Evolutionary conservation across 2,329 filamentous ascomycete species (phyloP).

Genomic region (Aspergillus latus): DNA sequence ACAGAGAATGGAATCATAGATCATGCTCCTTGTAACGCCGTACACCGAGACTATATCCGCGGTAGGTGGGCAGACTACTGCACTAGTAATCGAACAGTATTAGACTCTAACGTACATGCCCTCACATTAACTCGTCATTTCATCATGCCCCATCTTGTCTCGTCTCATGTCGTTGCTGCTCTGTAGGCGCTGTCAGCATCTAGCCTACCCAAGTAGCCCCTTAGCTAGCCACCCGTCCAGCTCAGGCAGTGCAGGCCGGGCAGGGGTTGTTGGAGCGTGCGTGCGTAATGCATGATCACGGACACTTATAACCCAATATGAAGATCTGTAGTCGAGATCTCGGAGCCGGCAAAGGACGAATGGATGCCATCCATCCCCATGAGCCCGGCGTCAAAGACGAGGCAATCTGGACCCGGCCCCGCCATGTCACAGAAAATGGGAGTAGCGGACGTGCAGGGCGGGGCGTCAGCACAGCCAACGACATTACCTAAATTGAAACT

Average conservation of each 20-base stretch:
- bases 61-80: background rate
- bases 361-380: constrained; percentile 22
- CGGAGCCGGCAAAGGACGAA: constrained; percentile 17
- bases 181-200: background rate
- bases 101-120: constrained; percentile 6
- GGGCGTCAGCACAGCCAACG: constrained; percentile 29
- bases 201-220: background rate
- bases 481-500: constrained; percentile 27
- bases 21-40: background rate
- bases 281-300: background rate
- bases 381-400: constrained; percentile 21
- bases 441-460: constrained; percentile 22
- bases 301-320: constrained; percentile 19
- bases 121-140: constrained; percentile 11
- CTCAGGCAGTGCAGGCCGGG: background rate
- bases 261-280: background rate
- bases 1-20: background rate
- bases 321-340: constrained; percentile 21
- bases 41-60: background rate
- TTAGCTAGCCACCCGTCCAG: background rate
- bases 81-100: background rate
- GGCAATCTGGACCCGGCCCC: constrained; percentile 21
- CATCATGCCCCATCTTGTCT: background rate
- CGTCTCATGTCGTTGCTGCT: background rate
- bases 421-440: constrained; percentile 31